These are phyloP conservation scores for Brassica incana DNA, from an alignment of 345 rosid genomes.

Conservation along the genomic window DNA sequence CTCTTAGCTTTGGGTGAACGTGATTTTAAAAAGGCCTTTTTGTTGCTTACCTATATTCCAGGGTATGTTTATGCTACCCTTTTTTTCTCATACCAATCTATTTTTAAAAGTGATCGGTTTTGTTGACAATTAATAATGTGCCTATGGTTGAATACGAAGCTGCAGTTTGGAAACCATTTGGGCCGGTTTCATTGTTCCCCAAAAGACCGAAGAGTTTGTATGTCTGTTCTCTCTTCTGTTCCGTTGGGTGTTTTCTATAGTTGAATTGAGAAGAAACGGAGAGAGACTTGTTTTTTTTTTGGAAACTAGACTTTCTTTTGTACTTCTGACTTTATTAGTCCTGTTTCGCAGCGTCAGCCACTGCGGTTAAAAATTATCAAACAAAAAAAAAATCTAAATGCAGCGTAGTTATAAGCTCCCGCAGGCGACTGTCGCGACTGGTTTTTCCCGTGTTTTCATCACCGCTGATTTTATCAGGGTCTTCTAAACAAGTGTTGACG, in stretches of 20 bases:
- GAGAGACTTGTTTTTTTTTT: not conserved
- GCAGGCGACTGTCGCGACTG: too few species aligned
- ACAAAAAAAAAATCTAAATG: too few species aligned
- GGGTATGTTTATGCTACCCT: slow-evolving; percentile 39
- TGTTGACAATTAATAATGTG: not conserved
- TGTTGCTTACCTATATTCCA: slow-evolving; percentile 53
- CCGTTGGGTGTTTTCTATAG: too few species aligned
- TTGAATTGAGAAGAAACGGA: too few species aligned
- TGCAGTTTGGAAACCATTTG: not conserved
- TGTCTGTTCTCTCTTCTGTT: not conserved
- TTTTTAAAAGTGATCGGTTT: not conserved
- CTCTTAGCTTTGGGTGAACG: slow-evolving; percentile 56
- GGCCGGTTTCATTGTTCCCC: not conserved
- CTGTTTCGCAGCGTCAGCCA: too few species aligned
- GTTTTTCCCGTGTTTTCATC: too few species aligned
- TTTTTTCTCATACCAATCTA: not conserved
- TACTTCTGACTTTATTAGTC: not conserved
- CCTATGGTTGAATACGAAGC: not conserved
- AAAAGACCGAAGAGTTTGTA: not conserved
- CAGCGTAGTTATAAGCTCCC: too few species aligned
- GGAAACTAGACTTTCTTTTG: not conserved
- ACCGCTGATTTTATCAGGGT: too few species aligned
- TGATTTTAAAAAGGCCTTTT: slow-evolving; percentile 63
- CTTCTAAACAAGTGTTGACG: too few species aligned
- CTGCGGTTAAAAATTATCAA: too few species aligned